Base-by-base conservation (phyloP, 495 filamentous ascomycete genomes). In the Penicillium odoratum region DNA sequence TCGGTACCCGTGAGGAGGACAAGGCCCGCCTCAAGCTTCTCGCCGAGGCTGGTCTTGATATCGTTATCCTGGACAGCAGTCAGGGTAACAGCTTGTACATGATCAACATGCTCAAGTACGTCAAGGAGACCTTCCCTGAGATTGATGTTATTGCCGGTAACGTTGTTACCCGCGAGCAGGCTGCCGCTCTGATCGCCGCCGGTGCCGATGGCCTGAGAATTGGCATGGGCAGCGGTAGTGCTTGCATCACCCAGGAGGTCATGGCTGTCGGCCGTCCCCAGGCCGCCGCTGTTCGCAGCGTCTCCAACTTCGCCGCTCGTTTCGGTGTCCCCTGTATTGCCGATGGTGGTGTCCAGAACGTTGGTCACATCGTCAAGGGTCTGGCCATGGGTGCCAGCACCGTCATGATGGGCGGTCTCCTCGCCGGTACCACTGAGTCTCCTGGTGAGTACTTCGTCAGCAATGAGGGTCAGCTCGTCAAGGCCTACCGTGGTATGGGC, bases 171-270 rank as follows among this genome's bases (percentile, higher is more conserved):
- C 83, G 91, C 30, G 92, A 96, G 62, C 94, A 99, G 77, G 94
- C 94, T 62, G 94, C 94, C 34, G 72, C 82, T 59, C 76, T 99
- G 59, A 97, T 99, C 68, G 92, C 90, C 53, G 94, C 94, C 49
- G 94, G 94, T 67, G 93, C 88, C 57, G 94, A 99, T 74, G 94
- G 93, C 63, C 87, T 99, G 61, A 89, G 94, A 68, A 99, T 99
- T 74, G 94, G 94, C 71, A 99, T 99, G 94, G 94, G 94, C 64
- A 93, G 90, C 70, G 94, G 94, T 66, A 94, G 89, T 64, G 94
- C 94, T 67, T 99, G 94, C 78, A 99, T 99, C 68, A 99, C 94
- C 47, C 94, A 99, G 77, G 94, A 99, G 78, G 94, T 99, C 67
- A 99, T 99, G 94, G 94, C 94, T 53, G 92, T 97, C 43, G 94